phyloP scores from a whole-genome alignment of 2,329 filamentous ascomycete genomes.

The Botrytis medusae region DNA sequence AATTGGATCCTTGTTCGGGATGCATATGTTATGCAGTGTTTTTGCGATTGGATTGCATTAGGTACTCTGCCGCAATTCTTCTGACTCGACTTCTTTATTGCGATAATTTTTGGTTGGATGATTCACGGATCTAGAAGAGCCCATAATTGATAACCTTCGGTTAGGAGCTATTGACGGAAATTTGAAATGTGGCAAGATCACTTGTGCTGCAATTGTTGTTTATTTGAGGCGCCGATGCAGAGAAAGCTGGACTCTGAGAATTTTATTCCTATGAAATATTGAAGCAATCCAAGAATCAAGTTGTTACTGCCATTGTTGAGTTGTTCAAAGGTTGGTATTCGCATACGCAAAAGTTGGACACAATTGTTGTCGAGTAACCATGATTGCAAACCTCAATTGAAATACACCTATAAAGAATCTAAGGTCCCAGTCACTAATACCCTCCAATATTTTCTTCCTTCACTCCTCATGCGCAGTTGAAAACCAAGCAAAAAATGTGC shows the following conservation, averaged over 20 bases:
- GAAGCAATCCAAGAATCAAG: not conserved
- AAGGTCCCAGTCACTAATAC: not conserved
- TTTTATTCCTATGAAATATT: not conserved
- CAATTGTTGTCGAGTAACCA: not conserved
- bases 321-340: not conserved
- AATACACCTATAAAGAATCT: not conserved
- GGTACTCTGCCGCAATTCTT: not conserved
- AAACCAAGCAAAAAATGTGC: constrained; percentile 20
- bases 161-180: not conserved
- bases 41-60: not conserved
- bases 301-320: not conserved
- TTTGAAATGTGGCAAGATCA: not conserved
- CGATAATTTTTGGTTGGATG: not conserved
- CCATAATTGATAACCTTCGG: not conserved
- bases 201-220: not conserved
- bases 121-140: not conserved
- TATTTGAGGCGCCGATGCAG: too few relatives aligned
- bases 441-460: not conserved
- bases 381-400: not conserved
- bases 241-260: not conserved
- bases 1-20: not conserved
- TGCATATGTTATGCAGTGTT: not conserved
- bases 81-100: not conserved
- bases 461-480: not conserved
- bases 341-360: not conserved